Conservation (phyloP, 306 rosid species). For the Purshia tridentata region DNA sequence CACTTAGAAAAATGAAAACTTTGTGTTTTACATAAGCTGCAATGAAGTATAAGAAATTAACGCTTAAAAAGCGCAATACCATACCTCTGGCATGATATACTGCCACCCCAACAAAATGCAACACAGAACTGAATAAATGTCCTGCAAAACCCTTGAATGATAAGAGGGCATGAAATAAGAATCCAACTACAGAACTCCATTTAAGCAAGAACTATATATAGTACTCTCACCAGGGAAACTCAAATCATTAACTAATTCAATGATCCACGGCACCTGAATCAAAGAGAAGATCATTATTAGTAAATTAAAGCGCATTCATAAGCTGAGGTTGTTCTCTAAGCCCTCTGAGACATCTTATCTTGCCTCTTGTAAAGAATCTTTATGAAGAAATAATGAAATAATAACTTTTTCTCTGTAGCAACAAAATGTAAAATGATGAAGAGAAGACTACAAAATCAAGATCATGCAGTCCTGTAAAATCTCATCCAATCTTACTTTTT, state of each 20-base stretch:
- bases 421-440: conserved; percentile 2
- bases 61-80: neutral
- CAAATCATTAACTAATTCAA: conserved; percentile 55
- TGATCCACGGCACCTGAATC: conserved; percentile 90
- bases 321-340: neutral
- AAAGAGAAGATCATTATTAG: conserved; percentile 21
- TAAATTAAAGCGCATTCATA: conserved; percentile 1
- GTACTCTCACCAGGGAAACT: conserved; percentile 44
- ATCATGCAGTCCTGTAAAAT: neutral
- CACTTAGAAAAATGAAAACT: neutral
- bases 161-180: conserved; percentile 8
- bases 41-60: neutral
- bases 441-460: conserved; percentile 14
- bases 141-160: conserved; percentile 26
- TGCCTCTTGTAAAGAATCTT: neutral
- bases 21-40: neutral
- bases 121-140: conserved; percentile 9
- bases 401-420: neutral
- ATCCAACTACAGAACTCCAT: conserved; percentile 19
- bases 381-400: neutral
- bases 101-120: conserved; percentile 23
- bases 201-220: conserved; percentile 22
- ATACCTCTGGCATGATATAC: conserved; percentile 35
- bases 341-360: neutral
- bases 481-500: conserved; percentile 55